Evolutionary conservation across 371 early-diverging fungal species (phyloP), one percentile per base, ranked within the genome.

Genomic region (Mortierella sp.): DNA sequence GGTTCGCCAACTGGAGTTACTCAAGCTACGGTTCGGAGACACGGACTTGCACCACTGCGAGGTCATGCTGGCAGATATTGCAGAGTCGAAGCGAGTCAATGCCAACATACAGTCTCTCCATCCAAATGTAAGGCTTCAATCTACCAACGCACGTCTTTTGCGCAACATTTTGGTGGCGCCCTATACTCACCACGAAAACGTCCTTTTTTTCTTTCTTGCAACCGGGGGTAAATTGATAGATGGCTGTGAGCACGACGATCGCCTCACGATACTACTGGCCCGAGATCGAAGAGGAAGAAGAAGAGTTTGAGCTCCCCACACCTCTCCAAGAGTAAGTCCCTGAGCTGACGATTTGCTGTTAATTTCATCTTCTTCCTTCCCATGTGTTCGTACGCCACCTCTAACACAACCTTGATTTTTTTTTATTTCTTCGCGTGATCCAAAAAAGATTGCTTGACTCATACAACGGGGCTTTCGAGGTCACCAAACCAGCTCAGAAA

Each of bases 11-110:
- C 76, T 91, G 11, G 93, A 93, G 69, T 74, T 91, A 77, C 85
- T 93, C 77, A 92, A 91, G 65, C 70, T 92, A 44, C 84, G 91
- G 37, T 92, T 93, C 43, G 93, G 92, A n/a, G 91, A 87, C 34
- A 63, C 68, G 3, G 87, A 86, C 58, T 71, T 93, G 43, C 86
- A 87, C 26, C 73, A 83, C 22, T 91, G 92, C 71, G 92, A 93
- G 63, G 93, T 93, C 14, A 93, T 93, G 93, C 76, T 93, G 19
- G 90, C 91, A 58, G 93, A 93, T 64, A 69, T 93, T 24, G 86
- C 88, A 9, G 91, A 93, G 48, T 93, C 93, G 0, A 87, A 88
- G 55, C 86, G 93, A 26, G 74, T 90, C 13, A 85, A 88, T 50
- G 63, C 67, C 44, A 82, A 77, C 48, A 77, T 82, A 39, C 84